A percentile compares a stretch with the other conserved stretches of the same genome.
Evolutionary conservation across 2,329 filamentous ascomycete genomes (phyloP).

Genomic region (Clonostachys rosea): DNA sequence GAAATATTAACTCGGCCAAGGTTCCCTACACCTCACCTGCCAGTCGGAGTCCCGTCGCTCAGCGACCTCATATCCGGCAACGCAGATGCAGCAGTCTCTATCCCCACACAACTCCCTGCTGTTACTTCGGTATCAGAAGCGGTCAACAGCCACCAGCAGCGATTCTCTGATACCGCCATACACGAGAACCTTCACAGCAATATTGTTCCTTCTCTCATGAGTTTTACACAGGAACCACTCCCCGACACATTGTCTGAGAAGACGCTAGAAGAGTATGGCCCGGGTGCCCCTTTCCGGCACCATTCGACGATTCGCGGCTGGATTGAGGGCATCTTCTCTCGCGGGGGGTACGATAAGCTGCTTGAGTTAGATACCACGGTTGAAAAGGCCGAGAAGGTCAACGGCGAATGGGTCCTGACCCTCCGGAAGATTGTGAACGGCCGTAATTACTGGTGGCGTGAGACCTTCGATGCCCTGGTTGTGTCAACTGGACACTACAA

Average conservation of each 20-base stretch:
- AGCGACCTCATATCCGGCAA: slow-evolving; percentile 40
- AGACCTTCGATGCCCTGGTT: slow-evolving; percentile 56
- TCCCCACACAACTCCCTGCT: slow-evolving; percentile 42
- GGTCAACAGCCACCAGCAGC: too few relatives aligned
- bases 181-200: slow-evolving; percentile 65
- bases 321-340: slow-evolving; percentile 43
- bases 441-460: slow-evolving; percentile 57
- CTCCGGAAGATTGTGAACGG: slow-evolving; percentile 28
- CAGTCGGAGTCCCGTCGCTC: slow-evolving; percentile 25
- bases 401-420: slow-evolving; percentile 45
- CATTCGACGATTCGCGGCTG: slow-evolving; percentile 53
- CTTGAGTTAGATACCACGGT: slow-evolving; percentile 54
- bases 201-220: slow-evolving; percentile 53
- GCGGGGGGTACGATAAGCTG: slow-evolving; percentile 48
- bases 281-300: slow-evolving; percentile 56
- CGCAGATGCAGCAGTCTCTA: slow-evolving; percentile 40
- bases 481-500: slow-evolving; percentile 57
- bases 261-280: slow-evolving; percentile 38
- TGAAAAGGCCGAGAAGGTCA: slow-evolving; percentile 47
- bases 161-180: slow-evolving; percentile 53
- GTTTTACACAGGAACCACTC: slow-evolving; percentile 52
- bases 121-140: slow-evolving; percentile 19
- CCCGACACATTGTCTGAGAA: slow-evolving; percentile 23
- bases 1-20: slow-evolving; percentile 15
- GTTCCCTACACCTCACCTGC: slow-evolving; percentile 29